A percentile compares a stretch with the other conserved stretches of the same genome.
phyloP scores from a whole-genome alignment of 129 eudicot species.

The Lactuca sativa region DNA sequence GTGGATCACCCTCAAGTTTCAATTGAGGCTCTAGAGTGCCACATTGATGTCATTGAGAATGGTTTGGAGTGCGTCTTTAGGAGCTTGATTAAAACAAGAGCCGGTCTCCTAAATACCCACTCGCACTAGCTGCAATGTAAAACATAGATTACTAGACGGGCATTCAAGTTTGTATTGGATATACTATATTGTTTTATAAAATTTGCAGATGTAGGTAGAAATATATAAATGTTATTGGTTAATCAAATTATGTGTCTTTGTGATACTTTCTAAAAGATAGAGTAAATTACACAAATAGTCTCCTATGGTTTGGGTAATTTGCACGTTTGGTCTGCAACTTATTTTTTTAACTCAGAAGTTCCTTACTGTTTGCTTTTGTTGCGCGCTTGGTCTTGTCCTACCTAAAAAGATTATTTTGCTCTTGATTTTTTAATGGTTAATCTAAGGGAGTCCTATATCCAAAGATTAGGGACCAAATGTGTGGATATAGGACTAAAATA shows the following conservation, averaged over 20 bases:
- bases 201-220: background rate
- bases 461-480: too few relatives aligned
- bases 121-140: slow-evolving; percentile 26
- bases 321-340: too few relatives aligned
- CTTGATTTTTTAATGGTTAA: too few relatives aligned
- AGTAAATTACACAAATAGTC: too few relatives aligned
- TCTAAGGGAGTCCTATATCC: too few relatives aligned
- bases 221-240: background rate
- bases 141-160: background rate
- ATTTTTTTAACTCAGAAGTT: too few relatives aligned
- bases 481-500: too few relatives aligned
- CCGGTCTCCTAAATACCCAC: slow-evolving; percentile 42
- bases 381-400: too few relatives aligned
- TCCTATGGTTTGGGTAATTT: too few relatives aligned
- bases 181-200: slow-evolving; percentile 13
- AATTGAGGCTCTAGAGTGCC: slow-evolving; percentile 36
- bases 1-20: slow-evolving; percentile 22
- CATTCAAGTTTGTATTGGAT: slow-evolving; percentile 7
- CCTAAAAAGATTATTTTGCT: too few relatives aligned
- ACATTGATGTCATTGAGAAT: slow-evolving; percentile 36
- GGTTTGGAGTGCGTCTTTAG: slow-evolving; percentile 44
- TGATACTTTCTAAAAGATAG: too few relatives aligned
- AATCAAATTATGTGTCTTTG: background rate
- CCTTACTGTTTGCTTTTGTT: too few relatives aligned
- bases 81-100: slow-evolving; percentile 47